Conservation (phyloP, 2,329 filamentous ascomycete species). For the Microcyclospora pomicola region DNA sequence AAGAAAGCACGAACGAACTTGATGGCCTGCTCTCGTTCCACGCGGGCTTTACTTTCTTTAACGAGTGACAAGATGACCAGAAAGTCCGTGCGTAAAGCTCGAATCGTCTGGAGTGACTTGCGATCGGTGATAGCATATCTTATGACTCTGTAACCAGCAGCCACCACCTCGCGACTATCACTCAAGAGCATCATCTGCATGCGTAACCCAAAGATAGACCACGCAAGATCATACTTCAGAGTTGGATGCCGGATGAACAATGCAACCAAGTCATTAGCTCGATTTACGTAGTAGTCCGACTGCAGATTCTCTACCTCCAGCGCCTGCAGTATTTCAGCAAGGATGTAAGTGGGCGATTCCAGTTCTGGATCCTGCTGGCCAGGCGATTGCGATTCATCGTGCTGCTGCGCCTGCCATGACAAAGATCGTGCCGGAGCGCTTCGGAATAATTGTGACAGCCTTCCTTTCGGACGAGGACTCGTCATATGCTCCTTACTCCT, state of each 20-base stretch:
- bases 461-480: constrained; percentile 26
- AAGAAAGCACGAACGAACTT: constrained; percentile 93
- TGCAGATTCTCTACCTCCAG: constrained; percentile 77
- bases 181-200: constrained; percentile 95
- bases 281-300: constrained; percentile 87
- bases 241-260: constrained; percentile 89
- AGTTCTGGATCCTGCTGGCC: constrained; percentile 49
- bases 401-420: constrained; percentile 22
- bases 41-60: constrained; percentile 91
- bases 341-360: constrained; percentile 82
- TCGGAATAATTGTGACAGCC: constrained; percentile 45
- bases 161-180: constrained; percentile 88
- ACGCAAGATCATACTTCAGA: constrained; percentile 90
- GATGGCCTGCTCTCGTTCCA: constrained; percentile 90
- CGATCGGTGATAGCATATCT: constrained; percentile 90
- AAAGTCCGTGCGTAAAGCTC: constrained; percentile 78
- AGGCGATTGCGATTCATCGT: constrained; percentile 31
- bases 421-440: constrained; percentile 41
- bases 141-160: constrained; percentile 84
- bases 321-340: constrained; percentile 80
- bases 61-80: constrained; percentile 83
- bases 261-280: constrained; percentile 85
- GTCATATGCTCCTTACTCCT: constrained; percentile 41
- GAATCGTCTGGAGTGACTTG: constrained; percentile 76
- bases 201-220: constrained; percentile 84